Evolutionary conservation across 306 rosid genomes (phyloP), one percentile per base, ranked within the genome.

Genomic region (Betula pendula): DNA sequence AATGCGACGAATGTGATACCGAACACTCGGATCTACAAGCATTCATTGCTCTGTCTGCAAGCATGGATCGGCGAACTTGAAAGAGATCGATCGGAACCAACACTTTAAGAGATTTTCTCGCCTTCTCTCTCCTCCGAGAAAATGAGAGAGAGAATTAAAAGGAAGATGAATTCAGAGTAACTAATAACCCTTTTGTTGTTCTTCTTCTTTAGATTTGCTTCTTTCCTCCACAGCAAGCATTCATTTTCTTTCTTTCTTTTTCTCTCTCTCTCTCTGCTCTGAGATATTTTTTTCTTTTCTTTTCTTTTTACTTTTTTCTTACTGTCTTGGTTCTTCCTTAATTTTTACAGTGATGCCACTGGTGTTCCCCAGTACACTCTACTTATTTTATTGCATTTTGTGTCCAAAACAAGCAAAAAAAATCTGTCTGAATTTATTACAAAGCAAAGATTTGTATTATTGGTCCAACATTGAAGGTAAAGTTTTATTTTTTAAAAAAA

Each of bases 1-100:
- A 80, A 83, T 75, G 86, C 80, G 77, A 80, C 72, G 84, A 88
- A 81, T 74, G 87, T 59, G 50, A 86, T 47, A 55, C 75, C 76
- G 49, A 74, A 78, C 70, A 75, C 49, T 79, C 85, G 96, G 90
- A 92, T 92, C 97, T 85, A 84, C 76, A 83, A 17, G 84, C 93
- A 82, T 81, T 88, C 73, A 76, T 71, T 73, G 86, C 76, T 70
- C 24, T 70, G 85, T 72, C 84, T 53, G 80, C 70, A 35, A 73
- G 84, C 72, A 79, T 87, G 81, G 92, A 92, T 83, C 55, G 71
- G 88, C 81, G 75, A 83, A 81, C 75, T 20, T 47, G 49, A 69
- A 31, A 70, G 49, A 76, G 48, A 84, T 79, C 88, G 84, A 75
- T 87, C 89, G 85, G 87, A 73, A 59, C 5, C 82, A 71, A 79